These are phyloP conservation scores for Penicillium italicum DNA, from an alignment of 2,329 filamentous ascomycete genomes.

Conservation along the genomic window DNA sequence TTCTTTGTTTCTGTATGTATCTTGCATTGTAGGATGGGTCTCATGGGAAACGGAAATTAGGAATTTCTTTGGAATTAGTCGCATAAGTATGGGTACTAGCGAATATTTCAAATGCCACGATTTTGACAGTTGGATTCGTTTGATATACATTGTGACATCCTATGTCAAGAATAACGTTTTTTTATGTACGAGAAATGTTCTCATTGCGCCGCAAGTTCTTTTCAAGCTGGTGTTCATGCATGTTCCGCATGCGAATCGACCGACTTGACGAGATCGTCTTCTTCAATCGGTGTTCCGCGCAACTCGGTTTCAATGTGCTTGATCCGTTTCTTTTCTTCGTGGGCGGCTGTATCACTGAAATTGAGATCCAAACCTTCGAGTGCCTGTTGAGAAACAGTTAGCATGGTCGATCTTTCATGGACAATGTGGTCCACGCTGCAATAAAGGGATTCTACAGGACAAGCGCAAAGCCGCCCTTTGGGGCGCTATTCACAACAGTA, in stretches of 20 bases:
- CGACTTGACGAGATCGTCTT: slow-evolving; percentile 22
- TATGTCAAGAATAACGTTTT: neutral
- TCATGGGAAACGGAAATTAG: neutral
- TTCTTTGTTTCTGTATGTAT: neutral
- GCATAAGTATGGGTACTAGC: neutral
- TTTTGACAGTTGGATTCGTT: neutral
- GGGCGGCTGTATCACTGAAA: slow-evolving; percentile 39
- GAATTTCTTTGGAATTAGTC: neutral
- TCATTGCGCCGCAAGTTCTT: neutral
- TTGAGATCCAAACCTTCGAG: slow-evolving; percentile 56
- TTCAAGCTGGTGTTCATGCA: neutral
- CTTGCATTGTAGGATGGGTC: slow-evolving; percentile 4
- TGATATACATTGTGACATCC: neutral
- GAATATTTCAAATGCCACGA: neutral
- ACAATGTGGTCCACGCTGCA: too few relatives aligned
- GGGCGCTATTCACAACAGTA: slow-evolving; percentile 10
- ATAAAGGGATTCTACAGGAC: slow-evolving; percentile 42
- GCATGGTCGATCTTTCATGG: neutral
- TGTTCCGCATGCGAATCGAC: slow-evolving; percentile 23
- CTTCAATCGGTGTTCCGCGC: slow-evolving; percentile 24
- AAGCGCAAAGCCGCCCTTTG: slow-evolving; percentile 26
- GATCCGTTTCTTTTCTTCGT: slow-evolving; percentile 40
- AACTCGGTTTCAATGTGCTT: slow-evolving; percentile 39
- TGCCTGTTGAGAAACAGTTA: slow-evolving; percentile 30
- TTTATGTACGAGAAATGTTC: neutral